These are phyloP conservation scores for Angomonas ambiguus DNA, from an alignment of 208 protist species.

Conservation along the genomic window DNA sequence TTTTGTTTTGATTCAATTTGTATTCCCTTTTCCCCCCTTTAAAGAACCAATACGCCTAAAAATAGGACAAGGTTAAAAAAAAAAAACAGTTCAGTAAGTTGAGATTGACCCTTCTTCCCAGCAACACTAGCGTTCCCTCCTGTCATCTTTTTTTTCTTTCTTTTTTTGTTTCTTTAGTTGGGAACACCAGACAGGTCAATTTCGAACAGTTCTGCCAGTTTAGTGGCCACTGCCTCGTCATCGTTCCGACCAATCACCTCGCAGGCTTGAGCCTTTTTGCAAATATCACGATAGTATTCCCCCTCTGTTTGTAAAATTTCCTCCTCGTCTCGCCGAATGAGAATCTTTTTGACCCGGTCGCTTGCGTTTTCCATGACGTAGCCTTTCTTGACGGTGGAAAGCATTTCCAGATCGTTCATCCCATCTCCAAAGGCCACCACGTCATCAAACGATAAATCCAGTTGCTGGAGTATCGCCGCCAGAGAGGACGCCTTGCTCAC, in stretches of 20 bases:
- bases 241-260: conserved; percentile 35
- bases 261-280: conserved; percentile 11
- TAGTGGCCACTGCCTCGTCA: conserved; percentile 46
- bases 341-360: conserved; percentile 21
- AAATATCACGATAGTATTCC: neutral
- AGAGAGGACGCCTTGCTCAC: conserved; percentile 9
- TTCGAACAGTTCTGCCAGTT: conserved; percentile 37
- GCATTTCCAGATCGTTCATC: conserved; percentile 52
- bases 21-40: too few species aligned
- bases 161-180: too few species aligned
- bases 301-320: conserved; percentile 13
- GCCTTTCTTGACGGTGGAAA: conserved; percentile 27
- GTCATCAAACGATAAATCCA: conserved; percentile 14
- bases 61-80: neutral
- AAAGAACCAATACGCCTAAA: neutral
- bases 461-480: conserved; percentile 8
- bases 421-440: conserved; percentile 61
- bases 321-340: neutral
- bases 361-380: conserved; percentile 44
- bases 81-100: neutral
- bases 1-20: too few species aligned
- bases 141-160: too few species aligned
- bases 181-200: neutral
- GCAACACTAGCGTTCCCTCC: too few species aligned
- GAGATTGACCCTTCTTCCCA: too few species aligned